Conservation (phyloP, 139 green algal genomes). For the Coccomyxa sp. region DNA sequence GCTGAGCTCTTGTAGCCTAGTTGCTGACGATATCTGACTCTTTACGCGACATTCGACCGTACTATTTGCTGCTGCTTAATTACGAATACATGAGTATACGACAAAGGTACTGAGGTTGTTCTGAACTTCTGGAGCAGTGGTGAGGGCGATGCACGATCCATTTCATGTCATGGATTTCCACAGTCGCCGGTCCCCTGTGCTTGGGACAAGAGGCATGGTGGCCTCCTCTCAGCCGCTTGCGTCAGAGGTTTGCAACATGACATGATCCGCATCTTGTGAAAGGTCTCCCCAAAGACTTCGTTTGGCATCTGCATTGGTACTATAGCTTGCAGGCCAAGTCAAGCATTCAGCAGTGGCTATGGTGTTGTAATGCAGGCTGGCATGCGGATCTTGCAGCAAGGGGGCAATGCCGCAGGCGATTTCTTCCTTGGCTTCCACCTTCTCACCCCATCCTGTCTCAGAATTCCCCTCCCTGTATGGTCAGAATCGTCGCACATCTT, state of each 20-base stretch:
- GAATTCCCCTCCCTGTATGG: neutral
- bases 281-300: neutral
- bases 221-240: slow-evolving; percentile 57
- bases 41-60: no score
- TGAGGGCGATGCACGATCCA: neutral
- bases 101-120: no score
- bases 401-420: slow-evolving; percentile 53
- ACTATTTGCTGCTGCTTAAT: no score
- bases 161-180: slow-evolving; percentile 26
- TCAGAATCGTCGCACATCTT: neutral
- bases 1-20: no score
- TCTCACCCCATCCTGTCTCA: neutral
- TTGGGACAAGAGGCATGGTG: slow-evolving; percentile 51
- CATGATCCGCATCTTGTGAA: neutral
- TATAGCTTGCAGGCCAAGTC: no score
- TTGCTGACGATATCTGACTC: no score
- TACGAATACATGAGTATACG: no score
- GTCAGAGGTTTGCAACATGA: slow-evolving; percentile 36
- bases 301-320: neutral
- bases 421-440: neutral
- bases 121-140: no score
- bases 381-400: slow-evolving; percentile 59
- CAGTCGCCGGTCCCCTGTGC: slow-evolving; percentile 45
- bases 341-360: no score
- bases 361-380: slow-evolving; percentile 16